These are phyloP conservation scores for Aspergillus amoenus DNA, from an alignment of 2,329 filamentous ascomycete species.

Conservation along the genomic window DNA sequence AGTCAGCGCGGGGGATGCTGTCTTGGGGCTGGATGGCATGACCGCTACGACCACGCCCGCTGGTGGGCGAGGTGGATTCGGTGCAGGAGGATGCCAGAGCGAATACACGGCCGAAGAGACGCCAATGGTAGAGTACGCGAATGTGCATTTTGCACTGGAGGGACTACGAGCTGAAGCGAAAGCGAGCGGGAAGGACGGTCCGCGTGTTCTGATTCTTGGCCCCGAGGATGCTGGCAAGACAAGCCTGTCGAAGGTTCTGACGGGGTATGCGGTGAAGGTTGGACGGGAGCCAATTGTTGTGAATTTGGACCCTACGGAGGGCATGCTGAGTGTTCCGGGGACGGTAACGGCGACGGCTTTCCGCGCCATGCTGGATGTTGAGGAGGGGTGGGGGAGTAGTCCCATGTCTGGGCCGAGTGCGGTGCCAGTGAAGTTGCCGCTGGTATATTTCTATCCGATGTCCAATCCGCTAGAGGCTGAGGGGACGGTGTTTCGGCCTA, in stretches of 20 bases:
- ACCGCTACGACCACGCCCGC: constrained; percentile 23
- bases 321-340: constrained; percentile 73
- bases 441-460: constrained; percentile 86
- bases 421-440: constrained; percentile 84
- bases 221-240: constrained; percentile 80
- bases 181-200: constrained; percentile 57
- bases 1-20: constrained; percentile 61
- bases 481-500: constrained; percentile 67
- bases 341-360: constrained; percentile 85
- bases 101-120: constrained; percentile 77
- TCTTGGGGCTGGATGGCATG: constrained; percentile 35
- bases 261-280: constrained; percentile 73
- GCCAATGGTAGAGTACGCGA: constrained; percentile 75
- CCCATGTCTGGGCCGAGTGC: constrained; percentile 87
- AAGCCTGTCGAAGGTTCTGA: constrained; percentile 71
- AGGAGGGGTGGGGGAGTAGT: constrained; percentile 84
- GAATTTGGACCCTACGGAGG: constrained; percentile 81
- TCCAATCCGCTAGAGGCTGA: constrained; percentile 69
- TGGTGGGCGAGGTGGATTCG: constrained; percentile 27
- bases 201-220: constrained; percentile 81
- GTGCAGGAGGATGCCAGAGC: constrained; percentile 62
- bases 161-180: constrained; percentile 65
- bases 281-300: constrained; percentile 76
- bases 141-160: constrained; percentile 84
- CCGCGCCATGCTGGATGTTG: constrained; percentile 81